Conservation (phyloP, 176 grass and related monocot species). For the Raddia guianensis region DNA sequence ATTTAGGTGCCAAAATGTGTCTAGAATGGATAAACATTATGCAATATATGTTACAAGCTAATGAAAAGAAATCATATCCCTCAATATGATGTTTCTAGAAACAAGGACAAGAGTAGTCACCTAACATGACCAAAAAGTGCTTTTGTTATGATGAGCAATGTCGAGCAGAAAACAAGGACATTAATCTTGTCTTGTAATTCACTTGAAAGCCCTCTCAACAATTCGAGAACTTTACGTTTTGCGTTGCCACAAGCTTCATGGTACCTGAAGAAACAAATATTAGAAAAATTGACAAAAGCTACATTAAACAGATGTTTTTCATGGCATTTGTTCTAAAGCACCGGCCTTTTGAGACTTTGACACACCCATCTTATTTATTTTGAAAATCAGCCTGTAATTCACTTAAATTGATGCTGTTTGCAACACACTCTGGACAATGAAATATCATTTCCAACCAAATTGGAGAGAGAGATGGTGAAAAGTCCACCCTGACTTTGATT, state of each 20-base stretch:
- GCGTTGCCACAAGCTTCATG: constrained; percentile 88
- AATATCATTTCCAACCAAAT: no score
- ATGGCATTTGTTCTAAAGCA: no score
- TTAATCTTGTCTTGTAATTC: constrained; percentile 89
- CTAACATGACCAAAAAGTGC: constrained; percentile 92
- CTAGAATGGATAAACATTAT: constrained; percentile 23
- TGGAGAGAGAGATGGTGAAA: no score
- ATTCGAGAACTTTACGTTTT: constrained; percentile 72
- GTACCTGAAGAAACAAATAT: constrained; percentile 69
- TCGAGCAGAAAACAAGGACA: constrained; percentile 87
- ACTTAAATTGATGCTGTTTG: no score
- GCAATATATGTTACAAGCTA: not conserved
- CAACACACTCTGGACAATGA: no score
- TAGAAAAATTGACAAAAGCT: not conserved
- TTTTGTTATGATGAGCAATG: constrained; percentile 77
- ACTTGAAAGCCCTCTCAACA: constrained; percentile 85
- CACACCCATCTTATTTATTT: no score
- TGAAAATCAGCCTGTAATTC: no score
- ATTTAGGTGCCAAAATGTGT: not conserved
- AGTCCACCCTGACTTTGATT: no score
- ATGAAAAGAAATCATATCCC: not conserved
- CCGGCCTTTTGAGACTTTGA: no score
- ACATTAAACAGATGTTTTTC: no score
- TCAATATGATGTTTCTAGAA: constrained; percentile 16
- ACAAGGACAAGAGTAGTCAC: constrained; percentile 53